phyloP scores from a whole-genome alignment of 73 alveolate species.

The Tetrahymena elliotti region DNA sequence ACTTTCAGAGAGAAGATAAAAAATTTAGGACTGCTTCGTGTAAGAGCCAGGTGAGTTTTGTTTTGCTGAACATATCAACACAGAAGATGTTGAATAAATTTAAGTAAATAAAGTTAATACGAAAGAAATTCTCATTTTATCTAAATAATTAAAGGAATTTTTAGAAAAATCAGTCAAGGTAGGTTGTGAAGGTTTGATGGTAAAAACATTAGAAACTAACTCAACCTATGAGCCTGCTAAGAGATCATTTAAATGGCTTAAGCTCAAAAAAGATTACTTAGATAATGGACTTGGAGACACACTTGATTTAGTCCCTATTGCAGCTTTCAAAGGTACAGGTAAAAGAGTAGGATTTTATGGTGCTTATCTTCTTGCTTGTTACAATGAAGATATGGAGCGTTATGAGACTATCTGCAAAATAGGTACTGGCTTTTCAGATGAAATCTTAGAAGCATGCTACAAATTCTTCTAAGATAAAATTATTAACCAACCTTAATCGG shows the following conservation, averaged over 20 bases:
- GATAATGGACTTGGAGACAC: conserved; percentile 93
- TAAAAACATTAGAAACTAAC: conserved; percentile 91
- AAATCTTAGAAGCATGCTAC: conserved; percentile 62
- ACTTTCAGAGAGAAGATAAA: conserved; percentile 66
- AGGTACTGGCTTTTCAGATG: conserved; percentile 91
- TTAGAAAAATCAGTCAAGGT: conserved; percentile 75
- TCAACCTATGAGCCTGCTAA: conserved; percentile 98
- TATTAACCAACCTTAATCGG: conserved; percentile 12
- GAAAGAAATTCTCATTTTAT: no score
- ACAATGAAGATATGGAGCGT: conserved; percentile 91
- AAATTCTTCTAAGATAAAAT: background rate
- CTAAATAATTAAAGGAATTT: conserved; percentile 52
- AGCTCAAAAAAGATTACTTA: conserved; percentile 96
- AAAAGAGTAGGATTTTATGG: conserved; percentile 99
- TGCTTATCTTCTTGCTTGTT: conserved; percentile 95
- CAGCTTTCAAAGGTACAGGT: conserved; percentile 99
- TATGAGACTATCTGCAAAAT: conserved; percentile 93
- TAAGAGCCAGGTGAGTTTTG: conserved; percentile 53
- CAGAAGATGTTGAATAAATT: conserved; percentile 86
- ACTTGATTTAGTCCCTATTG: conserved; percentile 98
- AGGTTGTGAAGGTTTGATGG: conserved; percentile 98
- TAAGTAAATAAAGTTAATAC: conserved; percentile 22
- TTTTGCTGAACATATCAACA: conserved; percentile 82
- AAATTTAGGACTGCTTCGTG: conserved; percentile 39
- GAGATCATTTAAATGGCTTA: conserved; percentile 98